phyloP scores from a whole-genome alignment of 768 basidiomycete species.

The Lactarius vividus region DNA sequence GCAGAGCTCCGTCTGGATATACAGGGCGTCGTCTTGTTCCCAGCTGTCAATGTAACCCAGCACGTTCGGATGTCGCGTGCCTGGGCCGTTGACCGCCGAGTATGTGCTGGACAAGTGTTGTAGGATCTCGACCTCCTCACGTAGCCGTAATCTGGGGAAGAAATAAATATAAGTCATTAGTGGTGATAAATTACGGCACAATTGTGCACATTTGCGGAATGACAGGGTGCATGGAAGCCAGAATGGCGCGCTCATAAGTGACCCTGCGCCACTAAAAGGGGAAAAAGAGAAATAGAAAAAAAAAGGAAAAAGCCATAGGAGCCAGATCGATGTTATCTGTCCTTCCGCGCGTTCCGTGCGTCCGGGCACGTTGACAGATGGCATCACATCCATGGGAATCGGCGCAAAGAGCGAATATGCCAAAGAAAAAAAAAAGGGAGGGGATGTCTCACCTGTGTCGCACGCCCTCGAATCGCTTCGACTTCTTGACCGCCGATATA shows the following conservation, averaged over 20 bases:
- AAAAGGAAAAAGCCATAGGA: background rate
- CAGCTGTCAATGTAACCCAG: constrained; percentile 90
- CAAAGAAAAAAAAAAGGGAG: constrained; percentile 14
- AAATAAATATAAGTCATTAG: constrained; percentile 2
- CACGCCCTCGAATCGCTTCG: constrained; percentile 86
- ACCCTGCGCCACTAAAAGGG: constrained; percentile 5
- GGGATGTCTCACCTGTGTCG: constrained; percentile 72
- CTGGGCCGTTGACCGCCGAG: constrained; percentile 33
- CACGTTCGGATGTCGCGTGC: constrained; percentile 68
- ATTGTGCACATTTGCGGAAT: background rate
- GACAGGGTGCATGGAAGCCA: background rate
- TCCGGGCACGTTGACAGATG: constrained; percentile 7
- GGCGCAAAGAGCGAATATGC: background rate
- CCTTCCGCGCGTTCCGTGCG: background rate
- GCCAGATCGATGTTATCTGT: background rate
- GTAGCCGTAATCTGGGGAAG: constrained; percentile 63
- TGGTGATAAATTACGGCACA: constrained; percentile 9
- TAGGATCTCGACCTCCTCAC: constrained; percentile 93
- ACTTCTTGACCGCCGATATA: constrained; percentile 90
- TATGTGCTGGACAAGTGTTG: constrained; percentile 57
- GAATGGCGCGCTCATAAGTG: background rate
- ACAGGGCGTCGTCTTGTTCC: constrained; percentile 88
- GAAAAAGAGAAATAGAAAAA: background rate
- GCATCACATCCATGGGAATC: constrained; percentile 7
- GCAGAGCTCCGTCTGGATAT: constrained; percentile 93